phyloP scores from a whole-genome alignment of 2,329 filamentous ascomycete species.

The Fusarium sp. region DNA sequence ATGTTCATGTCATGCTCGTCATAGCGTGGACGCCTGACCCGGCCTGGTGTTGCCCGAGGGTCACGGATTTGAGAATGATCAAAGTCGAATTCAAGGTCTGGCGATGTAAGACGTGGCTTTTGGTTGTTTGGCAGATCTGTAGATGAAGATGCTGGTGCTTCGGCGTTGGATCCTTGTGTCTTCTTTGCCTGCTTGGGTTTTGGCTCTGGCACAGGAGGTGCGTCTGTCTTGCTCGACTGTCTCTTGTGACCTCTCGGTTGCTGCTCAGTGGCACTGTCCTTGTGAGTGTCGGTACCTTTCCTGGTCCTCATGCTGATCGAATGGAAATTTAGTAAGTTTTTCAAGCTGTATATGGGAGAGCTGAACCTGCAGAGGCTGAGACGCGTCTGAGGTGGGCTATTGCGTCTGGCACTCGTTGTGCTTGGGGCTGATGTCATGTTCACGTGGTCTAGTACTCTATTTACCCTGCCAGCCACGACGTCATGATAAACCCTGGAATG shows the following conservation, averaged over 20 bases:
- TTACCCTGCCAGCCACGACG: background rate
- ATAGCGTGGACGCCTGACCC: conserved; percentile 14
- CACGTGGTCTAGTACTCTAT: background rate
- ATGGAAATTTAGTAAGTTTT: background rate
- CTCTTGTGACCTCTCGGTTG: conserved; percentile 18
- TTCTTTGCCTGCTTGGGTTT: conserved; percentile 22
- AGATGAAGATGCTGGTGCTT: background rate
- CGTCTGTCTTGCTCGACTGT: background rate
- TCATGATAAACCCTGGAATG: background rate
- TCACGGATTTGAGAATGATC: conserved; percentile 34
- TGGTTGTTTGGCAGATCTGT: background rate
- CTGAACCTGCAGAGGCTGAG: background rate
- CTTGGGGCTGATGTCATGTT: background rate
- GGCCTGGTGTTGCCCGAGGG: conserved; percentile 34
- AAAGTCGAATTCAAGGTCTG: conserved; percentile 36
- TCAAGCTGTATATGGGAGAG: background rate
- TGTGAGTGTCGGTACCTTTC: conserved; percentile 12
- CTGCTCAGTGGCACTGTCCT: background rate
- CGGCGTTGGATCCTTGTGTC: background rate
- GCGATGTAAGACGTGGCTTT: conserved; percentile 15
- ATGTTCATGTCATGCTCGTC: background rate
- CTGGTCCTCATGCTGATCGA: conserved; percentile 15
- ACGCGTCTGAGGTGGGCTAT: background rate
- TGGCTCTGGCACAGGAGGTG: background rate
- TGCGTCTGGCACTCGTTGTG: too few relatives aligned